Base-by-base conservation (phyloP, 306 rosid species). In the Casuarina glauca region DNA sequence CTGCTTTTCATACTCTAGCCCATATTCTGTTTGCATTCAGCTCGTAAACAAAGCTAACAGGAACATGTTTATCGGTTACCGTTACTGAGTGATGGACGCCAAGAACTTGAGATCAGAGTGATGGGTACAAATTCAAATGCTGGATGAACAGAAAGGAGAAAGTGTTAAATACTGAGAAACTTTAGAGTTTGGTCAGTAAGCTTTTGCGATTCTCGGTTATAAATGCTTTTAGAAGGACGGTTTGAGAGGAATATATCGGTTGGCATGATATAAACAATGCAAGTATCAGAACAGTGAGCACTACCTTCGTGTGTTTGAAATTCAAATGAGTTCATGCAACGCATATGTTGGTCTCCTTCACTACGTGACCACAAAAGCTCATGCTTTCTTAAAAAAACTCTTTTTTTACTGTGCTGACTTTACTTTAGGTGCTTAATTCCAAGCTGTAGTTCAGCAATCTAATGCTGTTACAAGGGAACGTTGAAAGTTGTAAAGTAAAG, bases 171-270 rank as follows among this genome's bases (percentile, higher is more conserved):
- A 43, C 35, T 78, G 62, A 58, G 26, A 39, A 51, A 19, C 70
- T 62, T 74, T 71, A 16, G 10, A 45, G 17, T 66, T 66, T 66
- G 2, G 39, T 41, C 2, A 26, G 32, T 26, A 26, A 26, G 32
- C 32, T 26, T 26, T 26, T 26, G 32, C 32, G 32, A 26, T 26
- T 26, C 32, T 26, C 32, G 32, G 32, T 26, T 26, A 66, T 15
- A 41, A 42, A 41, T 76, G 84, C 82, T 83, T 81, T 83, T 60
- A 52, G 77, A 36, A 62, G 17, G 73, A 53, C 84, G 72, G 16
- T 69, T 64, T 62, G 80, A 76, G 36, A 63, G 44, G n/a, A 79
- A 73, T 42, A 42, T 42, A 17, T 66, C 71, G 71, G 71, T 66
- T 66, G 42, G 13, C 38, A 63, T 38, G 44, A 63, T 63, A 15